Percentiles rank a stretch among this genome's conserved stretches.
Conservation (phyloP, 2,329 filamentous ascomycete species). For the Xylaria sp. region DNA sequence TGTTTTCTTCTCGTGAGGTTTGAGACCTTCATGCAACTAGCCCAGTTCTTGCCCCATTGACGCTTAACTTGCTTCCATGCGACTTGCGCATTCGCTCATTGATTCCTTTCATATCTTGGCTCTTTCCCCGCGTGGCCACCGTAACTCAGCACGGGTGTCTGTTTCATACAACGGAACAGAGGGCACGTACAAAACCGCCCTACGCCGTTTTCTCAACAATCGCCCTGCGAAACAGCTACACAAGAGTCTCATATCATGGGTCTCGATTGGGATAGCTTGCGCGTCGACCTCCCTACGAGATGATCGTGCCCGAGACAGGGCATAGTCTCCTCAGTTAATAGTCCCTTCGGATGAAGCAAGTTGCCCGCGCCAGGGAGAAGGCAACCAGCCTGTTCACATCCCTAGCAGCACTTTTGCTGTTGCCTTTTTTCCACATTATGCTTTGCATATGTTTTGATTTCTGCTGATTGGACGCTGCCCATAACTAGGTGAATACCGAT, state of each 20-base stretch:
- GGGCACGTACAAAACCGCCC: constrained; percentile 1
- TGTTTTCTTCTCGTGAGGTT: no score
- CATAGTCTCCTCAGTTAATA: not conserved
- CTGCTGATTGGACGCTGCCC: constrained; percentile 12
- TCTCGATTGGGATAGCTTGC: not conserved
- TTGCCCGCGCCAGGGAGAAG: not conserved
- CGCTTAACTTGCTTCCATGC: not conserved
- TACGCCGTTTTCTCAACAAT: not conserved
- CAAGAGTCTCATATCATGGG: not conserved
- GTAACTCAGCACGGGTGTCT: not conserved
- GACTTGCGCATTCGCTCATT: not conserved
- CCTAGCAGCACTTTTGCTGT: not conserved
- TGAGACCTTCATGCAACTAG: not conserved
- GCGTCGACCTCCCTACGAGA: not conserved
- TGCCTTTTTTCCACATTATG: constrained; percentile 27
- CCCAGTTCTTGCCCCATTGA: not conserved
- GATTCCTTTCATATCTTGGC: not conserved
- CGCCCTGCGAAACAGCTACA: not conserved
- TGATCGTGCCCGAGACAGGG: not conserved
- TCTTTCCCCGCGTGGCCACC: not conserved
- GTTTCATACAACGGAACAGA: not conserved
- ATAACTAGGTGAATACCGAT: not conserved
- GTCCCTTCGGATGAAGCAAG: constrained; percentile 18
- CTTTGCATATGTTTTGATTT: not conserved
- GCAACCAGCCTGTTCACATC: constrained; percentile 25